Base-by-base conservation (phyloP, 768 basidiomycete genomes). In the Tephrocybe rancida region DNA sequence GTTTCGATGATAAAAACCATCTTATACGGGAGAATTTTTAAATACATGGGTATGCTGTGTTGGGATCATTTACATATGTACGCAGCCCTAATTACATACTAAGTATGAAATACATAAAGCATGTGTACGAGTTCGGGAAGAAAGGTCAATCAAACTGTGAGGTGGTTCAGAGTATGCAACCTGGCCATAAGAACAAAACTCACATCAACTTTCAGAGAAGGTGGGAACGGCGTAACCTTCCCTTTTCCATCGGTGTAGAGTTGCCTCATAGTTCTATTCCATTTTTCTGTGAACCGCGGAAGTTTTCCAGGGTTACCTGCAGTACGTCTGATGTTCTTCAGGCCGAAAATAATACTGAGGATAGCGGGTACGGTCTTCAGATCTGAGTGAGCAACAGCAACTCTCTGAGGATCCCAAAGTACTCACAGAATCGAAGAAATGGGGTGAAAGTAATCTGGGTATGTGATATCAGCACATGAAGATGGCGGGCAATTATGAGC, bases 351-450 rank as follows among this genome's bases (percentile, higher is more conserved):
- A 5, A 66, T 69, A 2, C 72, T 67, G 19, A 86, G 58, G 21
- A 81, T 69, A 25, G 65, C 64, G 24, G 80, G 73, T 3, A 74
- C 75, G 25, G 77, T 73, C 80, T 82, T 50, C 8, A 10, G 44
- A 14, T 11, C 19, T 39, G 48, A 32, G 13, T 54, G 14, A 58
- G 34, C 11, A 42, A 24, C 22, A 22, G 3, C 8, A 14, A 26
- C 8, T 34, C 18, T 11, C 9, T 25, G 22, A 29, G 13, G 26
- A 22, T 21, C 32, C 5, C 24, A 21, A 19, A 27, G 21, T 32
- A 46, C 71, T 63, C 54, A 74, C 75, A 13, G 67, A 54, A 54
- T 77, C 68, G 45, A 79, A 73, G 63, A 80, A 80, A 34, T 65
- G 58, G 16, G 70, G 55, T 0, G 69, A 70, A 34, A 79, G 57